These are phyloP conservation scores for Phaseolus lunatus DNA, from an alignment of 306 rosid genomes.

Conservation along the genomic window DNA sequence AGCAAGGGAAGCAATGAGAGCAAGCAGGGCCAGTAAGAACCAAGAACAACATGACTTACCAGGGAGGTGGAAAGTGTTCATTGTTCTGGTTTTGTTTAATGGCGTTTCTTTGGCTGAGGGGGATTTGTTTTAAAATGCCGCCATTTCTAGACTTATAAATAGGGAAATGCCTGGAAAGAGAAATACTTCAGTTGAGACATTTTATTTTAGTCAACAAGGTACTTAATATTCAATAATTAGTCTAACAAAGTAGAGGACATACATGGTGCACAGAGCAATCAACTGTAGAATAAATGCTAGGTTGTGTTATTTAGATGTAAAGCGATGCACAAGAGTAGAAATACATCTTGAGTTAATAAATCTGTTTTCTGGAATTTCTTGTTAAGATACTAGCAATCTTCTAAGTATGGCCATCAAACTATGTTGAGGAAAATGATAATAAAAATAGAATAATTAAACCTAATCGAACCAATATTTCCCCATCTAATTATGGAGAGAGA, in stretches of 20 bases:
- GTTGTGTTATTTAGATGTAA: conserved; percentile 11
- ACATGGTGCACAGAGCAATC: not conserved
- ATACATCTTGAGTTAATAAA: too few relatives aligned
- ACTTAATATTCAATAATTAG: conserved; percentile 25
- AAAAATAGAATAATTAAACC: not conserved
- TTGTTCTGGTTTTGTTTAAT: conserved; percentile 40
- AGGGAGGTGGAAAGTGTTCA: conserved; percentile 52
- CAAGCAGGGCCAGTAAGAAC: conserved; percentile 49
- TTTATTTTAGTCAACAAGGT: conserved; percentile 19
- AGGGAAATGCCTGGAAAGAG: not conserved
- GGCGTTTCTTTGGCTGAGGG: conserved; percentile 22
- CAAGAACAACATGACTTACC: conserved; percentile 40
- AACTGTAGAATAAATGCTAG: conserved; percentile 7
- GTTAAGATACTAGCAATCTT: not conserved
- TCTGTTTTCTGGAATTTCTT: not conserved
- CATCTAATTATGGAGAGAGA: not conserved
- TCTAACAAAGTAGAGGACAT: conserved; percentile 1
- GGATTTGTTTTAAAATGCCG: conserved; percentile 14
- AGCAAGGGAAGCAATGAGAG: conserved; percentile 47
- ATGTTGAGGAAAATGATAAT: not conserved
- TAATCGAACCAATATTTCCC: not conserved
- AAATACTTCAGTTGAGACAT: conserved; percentile 23
- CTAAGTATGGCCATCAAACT: not conserved
- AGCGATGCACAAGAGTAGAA: not conserved
- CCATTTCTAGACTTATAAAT: conserved; percentile 46